A percentile compares a stretch with the other conserved stretches of the same genome.
phyloP scores from a whole-genome alignment of 257 asterid genomes.

The Ophiorrhiza pumila region DNA sequence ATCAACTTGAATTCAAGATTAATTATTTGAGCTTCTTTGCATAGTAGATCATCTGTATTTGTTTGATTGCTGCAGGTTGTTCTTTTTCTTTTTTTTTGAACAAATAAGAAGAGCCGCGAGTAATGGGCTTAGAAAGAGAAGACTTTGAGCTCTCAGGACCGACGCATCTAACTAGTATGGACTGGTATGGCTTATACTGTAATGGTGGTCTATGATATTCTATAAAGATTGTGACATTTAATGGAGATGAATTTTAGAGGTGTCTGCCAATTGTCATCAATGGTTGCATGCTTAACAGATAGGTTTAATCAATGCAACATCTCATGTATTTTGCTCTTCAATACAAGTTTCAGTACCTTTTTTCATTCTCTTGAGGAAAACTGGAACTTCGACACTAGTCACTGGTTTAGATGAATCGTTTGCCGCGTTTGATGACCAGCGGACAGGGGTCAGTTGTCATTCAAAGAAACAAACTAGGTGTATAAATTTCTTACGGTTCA shows the following conservation, averaged over 20 bases:
- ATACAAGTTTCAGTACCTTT: not conserved
- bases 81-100: not conserved
- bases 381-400: not conserved
- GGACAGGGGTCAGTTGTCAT: no score
- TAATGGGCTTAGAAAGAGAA: slow-evolving; percentile 66
- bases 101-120: not conserved
- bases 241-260: not conserved
- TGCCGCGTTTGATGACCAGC: not conserved
- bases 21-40: not conserved
- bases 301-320: not conserved
- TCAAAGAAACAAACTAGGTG: not conserved
- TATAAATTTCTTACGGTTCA: not conserved
- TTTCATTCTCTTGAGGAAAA: not conserved
- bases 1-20: not conserved
- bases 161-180: slow-evolving; percentile 54
- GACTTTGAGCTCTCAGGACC: slow-evolving; percentile 66
- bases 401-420: not conserved
- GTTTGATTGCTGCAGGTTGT: slow-evolving; percentile 8
- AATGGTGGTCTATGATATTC: not conserved
- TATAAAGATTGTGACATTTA: not conserved
- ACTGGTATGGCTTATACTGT: slow-evolving; percentile 52
- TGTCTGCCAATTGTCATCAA: not conserved
- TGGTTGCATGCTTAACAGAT: not conserved
- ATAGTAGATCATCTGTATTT: not conserved
- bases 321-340: not conserved